Percentiles rank a stretch among this genome's conserved stretches.
phyloP scores from a whole-genome alignment of 768 basidiomycete species.

The Tephrocybe sp. region DNA sequence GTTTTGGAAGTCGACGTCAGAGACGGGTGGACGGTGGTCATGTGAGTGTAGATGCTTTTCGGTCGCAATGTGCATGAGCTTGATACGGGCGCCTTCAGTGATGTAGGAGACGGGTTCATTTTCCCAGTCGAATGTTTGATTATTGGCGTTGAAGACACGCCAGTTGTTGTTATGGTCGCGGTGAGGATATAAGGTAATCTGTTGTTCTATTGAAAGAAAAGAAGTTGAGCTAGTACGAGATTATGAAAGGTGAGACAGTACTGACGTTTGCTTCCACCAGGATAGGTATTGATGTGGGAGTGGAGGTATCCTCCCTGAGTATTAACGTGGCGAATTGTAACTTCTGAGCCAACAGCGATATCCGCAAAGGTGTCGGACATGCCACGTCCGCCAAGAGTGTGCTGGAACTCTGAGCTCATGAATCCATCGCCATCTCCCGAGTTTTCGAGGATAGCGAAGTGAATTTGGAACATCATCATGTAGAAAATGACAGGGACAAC shows the following conservation, averaged over 20 bases:
- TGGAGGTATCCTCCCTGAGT: slow-evolving; percentile 99
- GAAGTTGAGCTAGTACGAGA: neutral
- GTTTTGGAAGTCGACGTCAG: slow-evolving; percentile 98
- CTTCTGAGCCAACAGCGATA: slow-evolving; percentile 76
- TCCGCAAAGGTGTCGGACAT: slow-evolving; percentile 97
- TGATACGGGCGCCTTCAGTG: slow-evolving; percentile 65
- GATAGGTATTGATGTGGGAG: slow-evolving; percentile 89
- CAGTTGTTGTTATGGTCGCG: slow-evolving; percentile 96
- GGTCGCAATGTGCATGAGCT: slow-evolving; percentile 76
- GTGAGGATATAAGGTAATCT: slow-evolving; percentile 98
- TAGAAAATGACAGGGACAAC: slow-evolving; percentile 83
- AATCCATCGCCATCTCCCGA: slow-evolving; percentile 98
- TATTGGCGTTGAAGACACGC: slow-evolving; percentile 77
- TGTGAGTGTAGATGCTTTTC: slow-evolving; percentile 92
- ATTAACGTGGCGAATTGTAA: slow-evolving; percentile 87
- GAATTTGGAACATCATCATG: slow-evolving; percentile 95
- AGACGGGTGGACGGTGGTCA: slow-evolving; percentile 90
- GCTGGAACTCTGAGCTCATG: slow-evolving; percentile 99
- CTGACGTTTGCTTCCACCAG: slow-evolving; percentile 83
- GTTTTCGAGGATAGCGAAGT: slow-evolving; percentile 84
- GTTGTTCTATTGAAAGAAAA: slow-evolving; percentile 69
- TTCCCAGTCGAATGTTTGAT: slow-evolving; percentile 42
- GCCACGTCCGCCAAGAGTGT: slow-evolving; percentile 82
- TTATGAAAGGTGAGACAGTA: neutral
- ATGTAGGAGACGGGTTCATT: slow-evolving; percentile 60